These are phyloP conservation scores for Diversispora eburnea DNA, from an alignment of 192 early-diverging fungal genomes.

Conservation along the genomic window DNA sequence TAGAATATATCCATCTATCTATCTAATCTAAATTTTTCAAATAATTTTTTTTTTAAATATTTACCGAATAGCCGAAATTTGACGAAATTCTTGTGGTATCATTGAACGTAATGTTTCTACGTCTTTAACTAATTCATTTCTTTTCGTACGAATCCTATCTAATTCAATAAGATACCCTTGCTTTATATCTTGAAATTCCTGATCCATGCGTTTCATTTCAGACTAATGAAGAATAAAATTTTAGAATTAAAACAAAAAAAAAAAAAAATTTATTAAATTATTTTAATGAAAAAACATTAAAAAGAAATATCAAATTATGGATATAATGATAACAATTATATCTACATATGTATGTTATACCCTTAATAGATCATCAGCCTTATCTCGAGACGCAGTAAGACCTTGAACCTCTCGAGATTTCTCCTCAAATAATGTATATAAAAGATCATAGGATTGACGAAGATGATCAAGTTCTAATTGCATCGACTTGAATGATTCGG, in stretches of 20 bases:
- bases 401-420: too few relatives aligned
- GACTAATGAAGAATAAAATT: neutral
- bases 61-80: conserved; percentile 10
- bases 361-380: too few relatives aligned
- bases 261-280: neutral
- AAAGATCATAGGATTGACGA: too few relatives aligned
- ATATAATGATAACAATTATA: too few relatives aligned
- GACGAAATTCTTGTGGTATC: conserved; percentile 25
- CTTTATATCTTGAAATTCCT: conserved; percentile 4
- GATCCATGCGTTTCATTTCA: neutral
- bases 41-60: too few relatives aligned
- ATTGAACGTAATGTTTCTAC: conserved; percentile 33
- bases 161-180: conserved; percentile 15
- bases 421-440: too few relatives aligned
- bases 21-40: too few relatives aligned
- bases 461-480: neutral
- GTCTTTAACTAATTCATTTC: conserved; percentile 29
- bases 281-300: neutral
- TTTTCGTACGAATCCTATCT: conserved; percentile 29
- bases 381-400: too few relatives aligned
- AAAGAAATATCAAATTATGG: neutral
- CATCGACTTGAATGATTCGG: neutral
- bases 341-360: too few relatives aligned
- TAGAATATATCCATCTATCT: too few relatives aligned
- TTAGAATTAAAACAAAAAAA: too few relatives aligned